Base-by-base conservation (phyloP, 2,329 filamentous ascomycete genomes). In the Simplicillium sp. region DNA sequence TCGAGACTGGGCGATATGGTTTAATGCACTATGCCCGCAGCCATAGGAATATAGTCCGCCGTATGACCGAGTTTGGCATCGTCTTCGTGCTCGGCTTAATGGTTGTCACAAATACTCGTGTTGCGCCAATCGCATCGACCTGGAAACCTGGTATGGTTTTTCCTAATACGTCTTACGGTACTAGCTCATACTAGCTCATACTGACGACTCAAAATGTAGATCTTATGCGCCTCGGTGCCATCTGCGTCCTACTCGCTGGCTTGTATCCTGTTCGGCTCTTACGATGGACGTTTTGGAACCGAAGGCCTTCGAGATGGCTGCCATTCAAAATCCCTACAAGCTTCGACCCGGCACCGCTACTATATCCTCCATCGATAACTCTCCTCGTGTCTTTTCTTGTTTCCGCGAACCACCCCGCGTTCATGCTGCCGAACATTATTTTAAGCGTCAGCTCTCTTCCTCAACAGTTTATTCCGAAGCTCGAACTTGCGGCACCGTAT, bases 311-410 rank as follows among this genome's bases (percentile, higher is more conserved):
- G n/a, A 59, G 47, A 20, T 50, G 47, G 43, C 49, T 68, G 25
- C 64, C 67, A 2, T 52, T 81, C 29, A 56, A 56, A 25, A 67
- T 95, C 31, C 87, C 88, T 1, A 66, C 78, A 4, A 72, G 76
- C n/a, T 94, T 96, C 60, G 90, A 97, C 54, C 89, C 88, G 3
- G 90, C 90, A 7, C 87, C 89, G 11, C 70, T 95, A n/a, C 62
- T 96, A 43, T 97, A 96, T 56, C 90, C 90, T 14, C 74, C 83
- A 6, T 62, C 81, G 3, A 70, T 95, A 25, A 87, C 89, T 1
- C 63, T 89, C 13, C 70, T 89, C 36, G 82, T 92, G 20, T 80
- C 88, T 2, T 66, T 92, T 4, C 80, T 89, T 9, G 70, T 95
- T 34, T 77, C 80, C 7, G 68, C 72, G 38, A 71, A 75, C 37